Base-by-base conservation (phyloP, 495 filamentous ascomycete species). In the Lepraria neglecta region DNA sequence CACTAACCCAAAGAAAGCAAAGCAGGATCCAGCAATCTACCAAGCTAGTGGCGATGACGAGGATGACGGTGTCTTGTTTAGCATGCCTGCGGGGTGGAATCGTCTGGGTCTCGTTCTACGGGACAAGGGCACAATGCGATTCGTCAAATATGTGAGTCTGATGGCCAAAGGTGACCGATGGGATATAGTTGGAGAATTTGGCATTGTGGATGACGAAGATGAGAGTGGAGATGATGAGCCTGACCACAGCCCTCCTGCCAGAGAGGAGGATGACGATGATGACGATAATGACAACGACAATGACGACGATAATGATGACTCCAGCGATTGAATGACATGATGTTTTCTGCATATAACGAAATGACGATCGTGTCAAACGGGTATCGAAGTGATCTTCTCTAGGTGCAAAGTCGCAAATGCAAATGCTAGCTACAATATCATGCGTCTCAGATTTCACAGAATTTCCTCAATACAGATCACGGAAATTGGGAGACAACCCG, bases 81-180 rank as follows among this genome's bases (percentile, higher is more conserved):
- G 85, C 70, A 90, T 88, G 71, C 86, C 89, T 1, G 88, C 91
- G 0, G 77, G 84, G 11, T 98, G 92, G 92, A 97, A 97, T 73
- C 86, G 84, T 46, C 78, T 97, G 72, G 87, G 83, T 65, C 81
- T 99, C 50, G 95, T 97, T 15, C 75, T 99, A 50, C 82, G 95
- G 51, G 94, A 99, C 70, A 82, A 80, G 56, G 91, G 89, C 9
- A 86, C 88, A 9, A 79, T 98, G 68, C 83, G 87, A 74, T 97
- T 97, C 70, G 91, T 97, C 69, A 99, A 97, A 79, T 99, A 96
- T 72, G 88, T 97, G 43, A 92, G 88, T 76, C 77, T 76, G 17
- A 80, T 75, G 38, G 92, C 94, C 4, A 82, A 82, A 68, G 92
- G 94, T 17, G 95, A 97, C 74, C 80, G 94, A 43, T 99, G 92